A percentile compares a stretch with the other conserved stretches of the same genome.
Conservation (phyloP, 1,284 basidiomycete species). For the Athelia psychrophila region DNA sequence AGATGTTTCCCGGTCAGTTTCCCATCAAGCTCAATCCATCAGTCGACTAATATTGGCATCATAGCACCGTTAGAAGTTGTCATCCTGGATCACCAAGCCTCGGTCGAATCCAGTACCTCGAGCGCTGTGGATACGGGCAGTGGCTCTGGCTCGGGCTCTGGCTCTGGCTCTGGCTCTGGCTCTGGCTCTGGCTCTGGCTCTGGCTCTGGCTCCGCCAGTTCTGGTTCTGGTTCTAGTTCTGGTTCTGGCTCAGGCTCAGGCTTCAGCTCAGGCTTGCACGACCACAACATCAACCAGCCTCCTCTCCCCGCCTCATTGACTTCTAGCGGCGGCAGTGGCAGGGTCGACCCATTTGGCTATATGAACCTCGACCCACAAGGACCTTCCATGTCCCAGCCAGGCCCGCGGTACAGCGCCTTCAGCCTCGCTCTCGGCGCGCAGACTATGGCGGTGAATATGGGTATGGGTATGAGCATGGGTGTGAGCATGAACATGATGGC, state of each 20-base stretch:
- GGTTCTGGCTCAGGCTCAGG: no score
- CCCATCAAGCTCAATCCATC: constrained; percentile 31
- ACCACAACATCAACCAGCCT: no score
- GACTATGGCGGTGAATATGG: constrained; percentile 58
- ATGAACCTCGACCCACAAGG: not conserved
- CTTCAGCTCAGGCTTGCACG: no score
- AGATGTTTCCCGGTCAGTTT: constrained; percentile 68
- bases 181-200: constrained; percentile 50
- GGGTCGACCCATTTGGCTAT: no score
- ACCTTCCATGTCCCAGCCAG: not conserved
- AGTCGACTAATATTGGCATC: constrained; percentile 60
- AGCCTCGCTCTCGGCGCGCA: constrained; percentile 6
- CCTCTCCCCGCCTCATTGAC: no score
- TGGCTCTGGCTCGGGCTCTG: constrained; percentile 63
- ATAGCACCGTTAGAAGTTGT: constrained; percentile 80
- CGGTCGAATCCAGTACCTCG: constrained; percentile 82
- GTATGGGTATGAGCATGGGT: constrained; percentile 21
- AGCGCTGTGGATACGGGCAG: constrained; percentile 77
- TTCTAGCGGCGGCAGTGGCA: no score
- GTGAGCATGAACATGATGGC: constrained; percentile 24
- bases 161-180: constrained; percentile 61
- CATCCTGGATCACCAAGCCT: constrained; percentile 86
- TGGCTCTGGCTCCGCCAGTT: no score
- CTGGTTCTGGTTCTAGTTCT: no score
- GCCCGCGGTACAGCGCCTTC: not conserved